Base-by-base conservation (phyloP, 2,329 filamentous ascomycete species). In the Stachybotrys chartarum region DNA sequence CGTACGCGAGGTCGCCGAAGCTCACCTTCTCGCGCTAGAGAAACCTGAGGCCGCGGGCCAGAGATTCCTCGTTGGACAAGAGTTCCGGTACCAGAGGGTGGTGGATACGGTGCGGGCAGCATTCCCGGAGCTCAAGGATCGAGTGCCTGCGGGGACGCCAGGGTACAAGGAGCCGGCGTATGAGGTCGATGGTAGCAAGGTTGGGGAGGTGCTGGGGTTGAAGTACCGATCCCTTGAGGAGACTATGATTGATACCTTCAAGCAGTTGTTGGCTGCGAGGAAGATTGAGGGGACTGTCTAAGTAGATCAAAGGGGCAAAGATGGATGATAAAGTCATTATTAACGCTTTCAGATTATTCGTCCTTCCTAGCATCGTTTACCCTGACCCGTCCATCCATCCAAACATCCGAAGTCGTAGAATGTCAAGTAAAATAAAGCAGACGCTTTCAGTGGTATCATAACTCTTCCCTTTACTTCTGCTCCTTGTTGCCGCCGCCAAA, bases 401-500 rank as follows among this genome's bases (percentile, higher is more conserved):
- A 48, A 48, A 6, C 42, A 45, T 48, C 46, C 4, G 3, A 48
- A 5, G n/a, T 17, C n/a, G 10, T 48, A 6, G 3, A 48, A 5
- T 17, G 11, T 10, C 4, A 7, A 4, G 6, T 10, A 8, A 48
- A 42, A 10, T 14, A 42, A 42, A 42, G 35, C 35, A 42, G 14
- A 3, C 35, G 35, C 35, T 10, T 10, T 10, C 35, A 10, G 35
- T 10, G 35, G 35, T 42, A 42, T 42, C 35, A 42, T 42, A 42
- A 42, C 3, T 10, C 35, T 10, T 42, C 14, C 10, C 44, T 17
- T 17, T 18, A 10, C 50, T 61, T 56, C 54, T 61, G 49, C 18
- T 54, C 59, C 63, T 64, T 58, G 57, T 65, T 66, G n/a, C 66
- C 64, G 12, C 63, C 64, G 1, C 70, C 70, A 49, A 72, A 65